Evolutionary conservation across 495 filamentous ascomycete species (phyloP).

Genomic region (Poronia punctata): DNA sequence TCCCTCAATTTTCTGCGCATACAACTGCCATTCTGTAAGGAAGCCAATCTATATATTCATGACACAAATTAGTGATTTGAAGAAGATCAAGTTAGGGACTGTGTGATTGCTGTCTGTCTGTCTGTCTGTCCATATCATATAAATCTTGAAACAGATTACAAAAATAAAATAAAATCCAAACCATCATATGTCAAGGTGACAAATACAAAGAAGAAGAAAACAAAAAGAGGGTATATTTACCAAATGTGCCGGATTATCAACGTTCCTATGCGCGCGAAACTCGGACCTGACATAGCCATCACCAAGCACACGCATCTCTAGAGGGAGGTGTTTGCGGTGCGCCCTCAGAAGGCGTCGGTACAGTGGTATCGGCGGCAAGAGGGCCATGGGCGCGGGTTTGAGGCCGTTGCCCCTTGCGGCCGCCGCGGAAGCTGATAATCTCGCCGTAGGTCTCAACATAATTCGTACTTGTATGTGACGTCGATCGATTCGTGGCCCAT

Average conservation of each 20-base stretch:
- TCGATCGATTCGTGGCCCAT: no score
- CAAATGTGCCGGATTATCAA: conserved; percentile 90
- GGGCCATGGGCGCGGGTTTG: conserved; percentile 57
- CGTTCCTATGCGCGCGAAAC: conserved; percentile 70
- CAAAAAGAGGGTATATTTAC: conserved; percentile 43
- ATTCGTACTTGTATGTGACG: conserved; percentile 13
- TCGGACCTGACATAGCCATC: conserved; percentile 89
- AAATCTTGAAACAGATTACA: no score
- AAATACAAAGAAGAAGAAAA: background rate
- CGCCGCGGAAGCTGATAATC: conserved; percentile 26
- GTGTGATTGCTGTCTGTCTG: no score
- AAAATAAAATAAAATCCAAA: background rate
- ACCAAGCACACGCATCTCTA: conserved; percentile 71
- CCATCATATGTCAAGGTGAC: background rate
- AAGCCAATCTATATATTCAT: conserved; percentile 70
- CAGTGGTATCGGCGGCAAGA: conserved; percentile 84
- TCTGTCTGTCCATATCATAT: no score
- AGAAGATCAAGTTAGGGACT: no score
- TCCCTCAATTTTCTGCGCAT: conserved; percentile 84
- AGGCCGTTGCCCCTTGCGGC: conserved; percentile 19
- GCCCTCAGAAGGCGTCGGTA: conserved; percentile 82
- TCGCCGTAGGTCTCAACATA: conserved; percentile 24
- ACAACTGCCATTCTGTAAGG: conserved; percentile 91
- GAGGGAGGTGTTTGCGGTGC: conserved; percentile 69
- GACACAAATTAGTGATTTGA: background rate